Percentiles rank a stretch among this genome's conserved stretches.
These are phyloP conservation scores for Huntiella omanensis DNA, from an alignment of 2,329 filamentous ascomycete genomes.

Conservation along the genomic window DNA sequence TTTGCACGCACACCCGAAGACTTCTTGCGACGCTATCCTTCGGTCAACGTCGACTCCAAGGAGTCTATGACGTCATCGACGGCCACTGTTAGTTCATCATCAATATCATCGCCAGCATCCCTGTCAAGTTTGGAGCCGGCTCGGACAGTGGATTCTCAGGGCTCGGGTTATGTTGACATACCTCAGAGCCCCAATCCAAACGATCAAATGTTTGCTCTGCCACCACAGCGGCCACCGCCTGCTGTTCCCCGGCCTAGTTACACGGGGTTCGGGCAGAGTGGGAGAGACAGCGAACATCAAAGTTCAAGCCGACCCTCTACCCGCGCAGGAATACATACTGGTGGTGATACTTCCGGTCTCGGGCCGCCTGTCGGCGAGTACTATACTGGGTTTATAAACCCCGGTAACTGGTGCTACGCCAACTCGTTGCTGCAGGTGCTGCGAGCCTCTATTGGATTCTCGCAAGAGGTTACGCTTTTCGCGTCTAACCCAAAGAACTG, in stretches of 20 bases:
- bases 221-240: conserved; percentile 22
- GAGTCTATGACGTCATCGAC: conserved; percentile 38
- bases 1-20: conserved; percentile 62
- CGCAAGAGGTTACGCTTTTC: conserved; percentile 39
- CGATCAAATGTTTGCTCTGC: conserved; percentile 8
- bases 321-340: neutral
- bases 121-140: conserved; percentile 7
- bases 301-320: conserved; percentile 17
- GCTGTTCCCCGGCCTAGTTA: conserved; percentile 59
- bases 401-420: conserved; percentile 74
- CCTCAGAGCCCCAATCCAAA: conserved; percentile 6
- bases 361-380: conserved; percentile 18
- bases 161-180: neutral
- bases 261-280: conserved; percentile 8
- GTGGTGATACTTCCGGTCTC: neutral
- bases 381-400: conserved; percentile 55
- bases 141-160: conserved; percentile 8
- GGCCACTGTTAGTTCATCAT: conserved; percentile 5
- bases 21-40: conserved; percentile 65
- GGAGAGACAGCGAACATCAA: conserved; percentile 1
- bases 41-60: conserved; percentile 36
- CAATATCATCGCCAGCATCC: conserved; percentile 8
- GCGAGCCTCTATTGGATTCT: conserved; percentile 52
- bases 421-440: conserved; percentile 79
- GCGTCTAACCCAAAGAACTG: conserved; percentile 41